Evolutionary conservation across 1,284 basidiomycete genomes (phyloP).

Genomic region (Ceratobasidium sp.): DNA sequence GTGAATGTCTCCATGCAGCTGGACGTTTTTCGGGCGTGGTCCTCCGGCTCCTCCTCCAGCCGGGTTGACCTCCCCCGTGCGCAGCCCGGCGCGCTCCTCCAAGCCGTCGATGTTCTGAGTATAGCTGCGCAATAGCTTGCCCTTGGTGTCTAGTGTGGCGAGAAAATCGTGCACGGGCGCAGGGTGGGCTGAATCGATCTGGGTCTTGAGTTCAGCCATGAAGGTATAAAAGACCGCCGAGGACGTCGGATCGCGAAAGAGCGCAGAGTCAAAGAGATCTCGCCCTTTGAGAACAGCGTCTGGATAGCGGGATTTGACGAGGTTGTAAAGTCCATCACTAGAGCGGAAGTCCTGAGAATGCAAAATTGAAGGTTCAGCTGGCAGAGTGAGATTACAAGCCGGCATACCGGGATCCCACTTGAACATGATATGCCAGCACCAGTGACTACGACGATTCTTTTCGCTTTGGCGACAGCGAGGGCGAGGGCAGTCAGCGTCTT

Average conservation of each 20-base stretch:
- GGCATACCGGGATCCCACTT: slow-evolving; percentile 87
- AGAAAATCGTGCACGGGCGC: slow-evolving; percentile 91
- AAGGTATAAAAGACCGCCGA: slow-evolving; percentile 94
- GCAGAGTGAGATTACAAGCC: slow-evolving; percentile 15
- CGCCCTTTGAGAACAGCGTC: slow-evolving; percentile 86
- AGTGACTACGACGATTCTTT: slow-evolving; percentile 85
- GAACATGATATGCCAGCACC: slow-evolving; percentile 95
- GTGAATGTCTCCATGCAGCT: slow-evolving; percentile 92
- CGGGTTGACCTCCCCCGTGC: slow-evolving; percentile 67
- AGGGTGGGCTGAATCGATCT: slow-evolving; percentile 82
- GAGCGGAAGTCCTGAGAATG: slow-evolving; percentile 84
- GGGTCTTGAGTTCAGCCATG: slow-evolving; percentile 87
- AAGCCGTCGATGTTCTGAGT: slow-evolving; percentile 97
- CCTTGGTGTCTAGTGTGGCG: slow-evolving; percentile 83
- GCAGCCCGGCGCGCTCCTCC: slow-evolving; percentile 82
- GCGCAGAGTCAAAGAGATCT: slow-evolving; percentile 88
- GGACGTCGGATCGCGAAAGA: slow-evolving; percentile 86
- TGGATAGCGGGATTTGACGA: slow-evolving; percentile 87
- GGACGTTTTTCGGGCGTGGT: slow-evolving; percentile 81
- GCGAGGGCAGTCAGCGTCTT: slow-evolving; percentile 72
- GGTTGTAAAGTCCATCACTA: slow-evolving; percentile 85
- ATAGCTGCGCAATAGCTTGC: slow-evolving; percentile 87
- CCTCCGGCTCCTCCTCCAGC: slow-evolving; percentile 63
- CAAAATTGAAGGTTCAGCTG: not conserved
- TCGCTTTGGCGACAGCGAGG: slow-evolving; percentile 79